Conservation (phyloP, 345 rosid genomes). For the Camelina hispida region DNA sequence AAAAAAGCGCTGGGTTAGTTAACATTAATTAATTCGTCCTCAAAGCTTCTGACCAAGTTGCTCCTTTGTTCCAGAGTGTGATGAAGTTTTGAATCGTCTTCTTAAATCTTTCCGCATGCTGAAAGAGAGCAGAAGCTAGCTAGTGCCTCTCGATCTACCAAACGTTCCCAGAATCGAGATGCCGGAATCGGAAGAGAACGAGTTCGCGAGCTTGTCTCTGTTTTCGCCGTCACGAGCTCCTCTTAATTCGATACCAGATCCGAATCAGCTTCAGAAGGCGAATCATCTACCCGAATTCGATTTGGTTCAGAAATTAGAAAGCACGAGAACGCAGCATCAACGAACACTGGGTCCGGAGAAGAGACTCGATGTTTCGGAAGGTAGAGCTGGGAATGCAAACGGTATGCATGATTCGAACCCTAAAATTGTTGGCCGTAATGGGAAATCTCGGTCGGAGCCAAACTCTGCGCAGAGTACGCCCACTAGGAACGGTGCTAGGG, state of each 20-base stretch:
- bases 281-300: slow-evolving; percentile 43
- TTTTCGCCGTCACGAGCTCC: slow-evolving; percentile 81
- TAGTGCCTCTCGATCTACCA: slow-evolving; percentile 40
- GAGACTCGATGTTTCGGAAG: slow-evolving; percentile 38
- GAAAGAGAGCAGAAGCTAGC: slow-evolving; percentile 39
- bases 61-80: slow-evolving; percentile 24
- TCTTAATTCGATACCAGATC: slow-evolving; percentile 74
- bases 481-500: slow-evolving; percentile 61
- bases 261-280: slow-evolving; percentile 58
- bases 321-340: slow-evolving; percentile 37
- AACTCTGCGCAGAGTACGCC: slow-evolving; percentile 79
- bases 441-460: slow-evolving; percentile 63
- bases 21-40: slow-evolving; percentile 6
- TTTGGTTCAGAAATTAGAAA: slow-evolving; percentile 46
- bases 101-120: slow-evolving; percentile 44
- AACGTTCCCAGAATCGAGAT: slow-evolving; percentile 41
- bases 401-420: slow-evolving; percentile 49
- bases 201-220: slow-evolving; percentile 50
- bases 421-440: slow-evolving; percentile 53
- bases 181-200: slow-evolving; percentile 68
- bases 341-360: slow-evolving; percentile 36
- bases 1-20: slow-evolving; percentile 9
- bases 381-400: slow-evolving; percentile 37
- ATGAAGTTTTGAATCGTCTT: slow-evolving; percentile 11
- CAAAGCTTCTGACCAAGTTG: slow-evolving; percentile 25